A percentile compares a stretch with the other conserved stretches of the same genome.
phyloP scores from a whole-genome alignment of 371 early-diverging fungal genomes.

The Saksenaea oblongispora region DNA sequence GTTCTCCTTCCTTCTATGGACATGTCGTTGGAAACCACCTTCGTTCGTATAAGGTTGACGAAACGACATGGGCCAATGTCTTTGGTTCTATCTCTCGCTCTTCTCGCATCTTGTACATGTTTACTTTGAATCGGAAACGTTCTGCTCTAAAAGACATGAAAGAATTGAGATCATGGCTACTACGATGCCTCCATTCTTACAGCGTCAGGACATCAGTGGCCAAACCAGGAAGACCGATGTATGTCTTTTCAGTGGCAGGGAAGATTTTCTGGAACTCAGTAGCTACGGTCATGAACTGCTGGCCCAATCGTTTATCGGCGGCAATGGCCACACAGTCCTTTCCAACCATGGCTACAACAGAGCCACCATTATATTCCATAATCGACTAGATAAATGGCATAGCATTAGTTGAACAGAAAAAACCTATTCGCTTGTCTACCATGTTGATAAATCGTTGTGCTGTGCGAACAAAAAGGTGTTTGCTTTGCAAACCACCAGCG shows the following conservation, averaged over 20 bases:
- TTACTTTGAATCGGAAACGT: constrained; percentile 91
- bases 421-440: neutral
- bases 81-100: constrained; percentile 96
- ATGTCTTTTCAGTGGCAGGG: constrained; percentile 82
- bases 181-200: constrained; percentile 45
- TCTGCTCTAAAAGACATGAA: constrained; percentile 61
- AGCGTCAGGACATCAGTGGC: constrained; percentile 98
- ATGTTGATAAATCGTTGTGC: neutral
- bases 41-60: constrained; percentile 97
- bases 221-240: constrained; percentile 93
- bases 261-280: constrained; percentile 96
- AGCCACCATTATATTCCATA: constrained; percentile 94
- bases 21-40: constrained; percentile 67
- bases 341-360: constrained; percentile 98
- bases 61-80: constrained; percentile 93
- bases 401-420: no score
- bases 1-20: neutral
- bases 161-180: neutral
- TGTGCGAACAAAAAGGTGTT: neutral
- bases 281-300: constrained; percentile 92
- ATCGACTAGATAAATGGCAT: constrained; percentile 66
- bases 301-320: constrained; percentile 92
- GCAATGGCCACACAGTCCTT: constrained; percentile 99
- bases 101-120: constrained; percentile 97
- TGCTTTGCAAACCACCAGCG: neutral